A percentile compares a stretch with the other conserved stretches of the same genome.
Conservation (phyloP, 306 rosid species). For the Astragalus glycyphyllos region DNA sequence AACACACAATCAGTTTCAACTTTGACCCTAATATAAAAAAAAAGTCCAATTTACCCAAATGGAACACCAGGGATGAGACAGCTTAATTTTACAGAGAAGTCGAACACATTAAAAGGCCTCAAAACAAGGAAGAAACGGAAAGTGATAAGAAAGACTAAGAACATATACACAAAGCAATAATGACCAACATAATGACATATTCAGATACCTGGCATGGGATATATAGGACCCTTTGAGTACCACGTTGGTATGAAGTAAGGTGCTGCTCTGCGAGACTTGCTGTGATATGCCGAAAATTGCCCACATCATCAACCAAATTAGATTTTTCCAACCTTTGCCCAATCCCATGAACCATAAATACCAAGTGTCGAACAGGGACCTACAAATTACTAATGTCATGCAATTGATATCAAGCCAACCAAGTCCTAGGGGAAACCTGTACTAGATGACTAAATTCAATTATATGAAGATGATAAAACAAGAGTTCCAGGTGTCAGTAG, state of each 20-base stretch:
- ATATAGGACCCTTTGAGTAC: slow-evolving; percentile 87
- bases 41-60: slow-evolving; percentile 14
- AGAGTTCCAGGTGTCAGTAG: slow-evolving; percentile 33
- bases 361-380: slow-evolving; percentile 98
- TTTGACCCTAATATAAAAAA: slow-evolving; percentile 14
- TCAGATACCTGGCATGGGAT: slow-evolving; percentile 91
- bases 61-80: slow-evolving; percentile 22
- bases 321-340: slow-evolving; percentile 99
- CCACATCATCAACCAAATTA: slow-evolving; percentile 95
- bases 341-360: slow-evolving; percentile 99
- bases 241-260: slow-evolving; percentile 80
- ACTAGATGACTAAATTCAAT: slow-evolving; percentile 32
- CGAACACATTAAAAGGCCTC: slow-evolving; percentile 1
- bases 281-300: slow-evolving; percentile 76
- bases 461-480: slow-evolving; percentile 18
- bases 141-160: slow-evolving; percentile 9
- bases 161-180: neutral
- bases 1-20: slow-evolving; percentile 8
- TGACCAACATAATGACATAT: slow-evolving; percentile 5
- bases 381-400: slow-evolving; percentile 45
- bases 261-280: slow-evolving; percentile 86
- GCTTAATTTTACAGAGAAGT: slow-evolving; percentile 22
- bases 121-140: slow-evolving; percentile 10
- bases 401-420: slow-evolving; percentile 34
- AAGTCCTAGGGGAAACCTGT: slow-evolving; percentile 5